Conservation (phyloP, 169 alveolate species). For the Plasmodium cynomolgi region DNA sequence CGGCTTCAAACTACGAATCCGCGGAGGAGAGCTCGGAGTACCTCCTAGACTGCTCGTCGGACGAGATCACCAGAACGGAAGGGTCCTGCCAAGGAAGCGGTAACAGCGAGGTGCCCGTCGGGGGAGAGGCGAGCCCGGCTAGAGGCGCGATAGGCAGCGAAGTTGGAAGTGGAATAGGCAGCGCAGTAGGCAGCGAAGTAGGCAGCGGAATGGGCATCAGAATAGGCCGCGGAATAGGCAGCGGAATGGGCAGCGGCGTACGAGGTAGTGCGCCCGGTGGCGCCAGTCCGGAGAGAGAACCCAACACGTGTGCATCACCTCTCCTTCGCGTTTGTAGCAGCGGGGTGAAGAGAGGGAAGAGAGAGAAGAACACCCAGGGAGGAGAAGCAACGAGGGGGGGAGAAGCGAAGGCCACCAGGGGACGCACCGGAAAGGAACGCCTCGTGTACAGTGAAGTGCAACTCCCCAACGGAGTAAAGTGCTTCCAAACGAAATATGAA, state of each 20-base stretch:
- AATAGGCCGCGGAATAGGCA: background rate
- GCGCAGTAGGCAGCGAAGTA: background rate
- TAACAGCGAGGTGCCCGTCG: background rate
- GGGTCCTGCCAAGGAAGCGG: conserved; percentile 9
- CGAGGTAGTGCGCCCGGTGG: background rate
- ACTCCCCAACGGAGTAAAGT: background rate
- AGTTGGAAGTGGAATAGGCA: background rate
- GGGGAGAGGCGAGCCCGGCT: background rate
- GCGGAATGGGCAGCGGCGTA: background rate
- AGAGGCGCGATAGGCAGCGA: background rate
- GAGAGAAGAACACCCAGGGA: background rate
- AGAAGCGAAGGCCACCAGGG: background rate
- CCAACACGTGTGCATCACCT: background rate
- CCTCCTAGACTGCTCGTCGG: conserved; percentile 32
- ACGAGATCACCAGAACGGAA: conserved; percentile 49
- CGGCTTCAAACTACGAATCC: conserved; percentile 4
- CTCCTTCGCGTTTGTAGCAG: background rate
- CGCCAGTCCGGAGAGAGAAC: background rate
- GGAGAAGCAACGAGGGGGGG: background rate
- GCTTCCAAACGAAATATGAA: background rate
- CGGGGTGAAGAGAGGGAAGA: background rate
- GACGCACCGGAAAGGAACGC: background rate
- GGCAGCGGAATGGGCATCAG: background rate
- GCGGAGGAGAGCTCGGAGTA: conserved; percentile 8
- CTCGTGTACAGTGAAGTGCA: background rate